Percentiles rank a stretch among this genome's conserved stretches.
Conservation (phyloP, 768 basidiomycete species). For the Rossbeevera mucosa region DNA sequence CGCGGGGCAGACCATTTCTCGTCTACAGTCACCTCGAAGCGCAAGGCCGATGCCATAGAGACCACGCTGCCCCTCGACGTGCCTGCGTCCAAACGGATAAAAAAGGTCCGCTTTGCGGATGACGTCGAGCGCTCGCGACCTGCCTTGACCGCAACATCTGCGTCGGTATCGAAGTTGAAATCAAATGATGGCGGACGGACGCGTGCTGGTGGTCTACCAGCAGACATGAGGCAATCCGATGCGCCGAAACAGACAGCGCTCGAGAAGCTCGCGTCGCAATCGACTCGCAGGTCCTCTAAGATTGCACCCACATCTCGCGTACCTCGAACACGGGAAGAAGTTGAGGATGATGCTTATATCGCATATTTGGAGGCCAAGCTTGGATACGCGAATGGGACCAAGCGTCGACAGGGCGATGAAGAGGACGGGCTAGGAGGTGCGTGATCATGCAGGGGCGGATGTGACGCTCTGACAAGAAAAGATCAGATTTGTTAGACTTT, state of each 20-base stretch:
- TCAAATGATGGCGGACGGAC: neutral
- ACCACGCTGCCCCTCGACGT: slow-evolving; percentile 27
- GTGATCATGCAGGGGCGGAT: slow-evolving; percentile 13
- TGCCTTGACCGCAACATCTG: neutral
- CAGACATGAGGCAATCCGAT: neutral
- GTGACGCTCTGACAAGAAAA: neutral
- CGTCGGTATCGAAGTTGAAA: neutral
- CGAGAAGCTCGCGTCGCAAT: slow-evolving; percentile 30
- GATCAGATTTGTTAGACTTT: slow-evolving; percentile 54
- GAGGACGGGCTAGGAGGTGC: slow-evolving; percentile 85
- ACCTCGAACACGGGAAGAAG: slow-evolving; percentile 40
- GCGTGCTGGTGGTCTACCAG: neutral
- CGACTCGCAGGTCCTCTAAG: slow-evolving; percentile 6
- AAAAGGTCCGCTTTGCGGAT: slow-evolving; percentile 34
- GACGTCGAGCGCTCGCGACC: neutral
- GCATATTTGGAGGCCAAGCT: slow-evolving; percentile 77
- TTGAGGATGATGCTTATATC: slow-evolving; percentile 83
- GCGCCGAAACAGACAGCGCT: slow-evolving; percentile 27
- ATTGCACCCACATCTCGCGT: neutral
- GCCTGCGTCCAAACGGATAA: slow-evolving; percentile 38
- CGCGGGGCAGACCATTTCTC: slow-evolving; percentile 61
- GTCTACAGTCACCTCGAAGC: slow-evolving; percentile 31
- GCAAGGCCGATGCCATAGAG: slow-evolving; percentile 31
- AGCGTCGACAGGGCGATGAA: slow-evolving; percentile 44
- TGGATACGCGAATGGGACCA: slow-evolving; percentile 44